Percentiles rank a stretch among this genome's conserved stretches.
These are phyloP conservation scores for Erythrophleum ivorense DNA, from an alignment of 331 rosid genomes.

Conservation along the genomic window DNA sequence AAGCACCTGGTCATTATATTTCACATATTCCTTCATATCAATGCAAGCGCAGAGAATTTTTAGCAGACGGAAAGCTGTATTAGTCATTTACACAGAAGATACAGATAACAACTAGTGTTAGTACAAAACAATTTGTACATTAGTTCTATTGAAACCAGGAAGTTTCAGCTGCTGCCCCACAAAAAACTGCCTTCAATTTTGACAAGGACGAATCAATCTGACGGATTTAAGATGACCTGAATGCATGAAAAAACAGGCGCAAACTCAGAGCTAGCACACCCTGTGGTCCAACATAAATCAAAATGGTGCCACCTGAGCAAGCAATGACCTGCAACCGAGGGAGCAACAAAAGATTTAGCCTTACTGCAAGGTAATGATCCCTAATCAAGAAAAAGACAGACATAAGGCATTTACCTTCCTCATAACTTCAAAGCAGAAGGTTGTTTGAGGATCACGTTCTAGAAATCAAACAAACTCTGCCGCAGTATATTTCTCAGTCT, in stretches of 20 bases:
- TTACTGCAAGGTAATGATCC: conserved; percentile 23
- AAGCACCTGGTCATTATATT: background rate
- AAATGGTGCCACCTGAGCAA: conserved; percentile 28
- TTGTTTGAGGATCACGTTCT: conserved; percentile 15
- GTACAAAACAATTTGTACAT: background rate
- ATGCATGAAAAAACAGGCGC: conserved; percentile 13
- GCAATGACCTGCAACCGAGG: conserved; percentile 36
- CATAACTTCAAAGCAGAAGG: conserved; percentile 32
- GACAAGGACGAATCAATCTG: conserved; percentile 6
- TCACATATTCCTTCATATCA: background rate
- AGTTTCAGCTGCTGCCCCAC: background rate
- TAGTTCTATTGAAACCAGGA: background rate
- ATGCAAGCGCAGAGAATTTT: no score
- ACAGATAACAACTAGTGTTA: background rate
- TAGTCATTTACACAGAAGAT: background rate
- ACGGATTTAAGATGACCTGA: conserved; percentile 6
- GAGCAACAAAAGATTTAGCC: conserved; percentile 21
- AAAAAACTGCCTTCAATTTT: no score
- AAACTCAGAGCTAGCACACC: conserved; percentile 24
- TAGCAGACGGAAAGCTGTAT: background rate
- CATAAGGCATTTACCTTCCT: conserved; percentile 37
- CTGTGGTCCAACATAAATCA: conserved; percentile 29
- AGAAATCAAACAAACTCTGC: conserved; percentile 34
- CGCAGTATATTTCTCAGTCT: conserved; percentile 50
- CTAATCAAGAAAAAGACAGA: conserved; percentile 1